These are phyloP conservation scores for Dioscorea cayenensis DNA, from an alignment of 116 monocot genomes.

Conservation along the genomic window DNA sequence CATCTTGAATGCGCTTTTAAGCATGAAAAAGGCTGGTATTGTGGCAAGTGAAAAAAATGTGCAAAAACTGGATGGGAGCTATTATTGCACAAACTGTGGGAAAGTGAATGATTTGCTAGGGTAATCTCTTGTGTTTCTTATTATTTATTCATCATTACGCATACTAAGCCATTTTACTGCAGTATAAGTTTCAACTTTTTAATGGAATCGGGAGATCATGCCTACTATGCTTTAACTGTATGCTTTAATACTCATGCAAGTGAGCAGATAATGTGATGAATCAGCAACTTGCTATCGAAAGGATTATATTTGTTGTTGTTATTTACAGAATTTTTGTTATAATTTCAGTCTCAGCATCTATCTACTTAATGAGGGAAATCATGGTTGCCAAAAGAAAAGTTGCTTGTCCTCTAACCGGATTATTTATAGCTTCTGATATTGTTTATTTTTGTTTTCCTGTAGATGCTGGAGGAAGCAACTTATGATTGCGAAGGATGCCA, in stretches of 20 bases:
- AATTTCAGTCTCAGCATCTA: not conserved
- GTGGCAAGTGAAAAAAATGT: conserved; percentile 9
- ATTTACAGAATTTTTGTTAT: not conserved
- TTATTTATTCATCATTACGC: too few species aligned
- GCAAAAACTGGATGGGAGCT: conserved; percentile 42
- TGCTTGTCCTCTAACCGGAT: not conserved
- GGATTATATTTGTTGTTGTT: not conserved
- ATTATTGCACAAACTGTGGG: conserved; percentile 67
- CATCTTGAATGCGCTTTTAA: conserved; percentile 59
- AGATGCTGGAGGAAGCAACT: conserved; percentile 85
- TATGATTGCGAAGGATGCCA: conserved; percentile 59
- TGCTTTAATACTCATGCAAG: too few species aligned
- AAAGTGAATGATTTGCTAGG: conserved; percentile 73
- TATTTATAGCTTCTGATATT: not conserved
- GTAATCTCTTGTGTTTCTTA: conserved; percentile 30
- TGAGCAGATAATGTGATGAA: too few species aligned
- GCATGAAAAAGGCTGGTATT: conserved; percentile 47
- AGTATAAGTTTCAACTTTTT: too few species aligned
- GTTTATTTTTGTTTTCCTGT: conserved; percentile 5
- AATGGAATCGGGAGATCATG: too few species aligned
- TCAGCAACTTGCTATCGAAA: not conserved
- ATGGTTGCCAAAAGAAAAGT: not conserved
- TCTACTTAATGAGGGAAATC: not conserved
- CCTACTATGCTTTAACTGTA: too few species aligned
- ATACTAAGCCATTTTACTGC: too few species aligned